A percentile compares a stretch with the other conserved stretches of the same genome.
These are phyloP conservation scores for Astrothelium macrocarpum DNA, from an alignment of 495 filamentous ascomycete species.

Conservation along the genomic window DNA sequence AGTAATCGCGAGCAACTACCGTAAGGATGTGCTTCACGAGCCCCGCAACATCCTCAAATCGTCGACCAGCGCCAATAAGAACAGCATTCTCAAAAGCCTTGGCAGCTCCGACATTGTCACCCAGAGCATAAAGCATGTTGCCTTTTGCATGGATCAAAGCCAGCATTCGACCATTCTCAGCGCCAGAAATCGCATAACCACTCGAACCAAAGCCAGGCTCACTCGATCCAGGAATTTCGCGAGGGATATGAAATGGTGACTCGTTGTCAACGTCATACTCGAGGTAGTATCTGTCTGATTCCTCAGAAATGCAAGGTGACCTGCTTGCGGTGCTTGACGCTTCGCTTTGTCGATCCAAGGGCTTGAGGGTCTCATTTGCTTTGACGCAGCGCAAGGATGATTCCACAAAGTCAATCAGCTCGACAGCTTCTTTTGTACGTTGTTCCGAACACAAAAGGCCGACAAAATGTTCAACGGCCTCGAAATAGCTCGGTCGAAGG, in stretches of 20 bases:
- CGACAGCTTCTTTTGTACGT: constrained; percentile 74
- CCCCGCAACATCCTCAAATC: constrained; percentile 60
- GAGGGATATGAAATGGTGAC: constrained; percentile 18
- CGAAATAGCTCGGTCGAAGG: constrained; percentile 80
- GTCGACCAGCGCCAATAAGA: constrained; percentile 69
- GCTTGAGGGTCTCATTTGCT: constrained; percentile 40
- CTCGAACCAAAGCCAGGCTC: constrained; percentile 65
- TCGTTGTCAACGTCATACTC: constrained; percentile 48
- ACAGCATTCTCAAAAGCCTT: constrained; percentile 93
- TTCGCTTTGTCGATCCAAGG: constrained; percentile 47
- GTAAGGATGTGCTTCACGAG: constrained; percentile 74
- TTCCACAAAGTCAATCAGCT: constrained; percentile 86
- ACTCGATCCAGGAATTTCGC: constrained; percentile 24
- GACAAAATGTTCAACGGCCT: constrained; percentile 93
- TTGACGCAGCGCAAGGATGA: constrained; percentile 51
- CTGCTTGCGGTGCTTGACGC: constrained; percentile 43
- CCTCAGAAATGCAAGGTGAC: constrained; percentile 41
- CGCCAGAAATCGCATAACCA: constrained; percentile 75
- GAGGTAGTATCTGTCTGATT: constrained; percentile 47
- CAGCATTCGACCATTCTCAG: constrained; percentile 88
- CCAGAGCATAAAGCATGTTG: constrained; percentile 91
- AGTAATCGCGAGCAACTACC: constrained; percentile 44
- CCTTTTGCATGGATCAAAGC: constrained; percentile 92
- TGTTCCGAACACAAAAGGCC: constrained; percentile 76
- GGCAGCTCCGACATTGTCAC: constrained; percentile 74